Conservation (phyloP, 1,139 yeast species). For the Lodderomyces oxycetoniae region DNA sequence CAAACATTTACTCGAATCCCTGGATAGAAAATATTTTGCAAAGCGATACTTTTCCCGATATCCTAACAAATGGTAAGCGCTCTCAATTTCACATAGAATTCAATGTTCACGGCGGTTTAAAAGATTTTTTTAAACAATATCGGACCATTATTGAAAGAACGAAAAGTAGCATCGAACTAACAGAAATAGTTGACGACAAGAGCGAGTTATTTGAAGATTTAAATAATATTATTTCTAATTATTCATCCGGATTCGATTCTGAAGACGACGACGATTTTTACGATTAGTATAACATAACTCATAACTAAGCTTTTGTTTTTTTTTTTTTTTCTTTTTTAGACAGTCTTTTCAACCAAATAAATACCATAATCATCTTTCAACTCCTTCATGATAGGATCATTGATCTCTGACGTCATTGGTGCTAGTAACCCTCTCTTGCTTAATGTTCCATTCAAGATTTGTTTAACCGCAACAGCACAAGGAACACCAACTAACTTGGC, state of each 20-base stretch:
- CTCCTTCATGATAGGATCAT: conserved; percentile 84
- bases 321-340: conserved; percentile 17
- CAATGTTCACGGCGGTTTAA: conserved; percentile 44
- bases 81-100: conserved; percentile 30
- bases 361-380: conserved; percentile 88
- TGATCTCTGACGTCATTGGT: conserved; percentile 87
- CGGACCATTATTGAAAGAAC: conserved; percentile 39
- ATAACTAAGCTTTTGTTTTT: not conserved
- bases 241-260: conserved; percentile 45
- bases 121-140: conserved; percentile 45
- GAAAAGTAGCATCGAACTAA: conserved; percentile 13
- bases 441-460: conserved; percentile 80
- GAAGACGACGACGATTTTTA: conserved; percentile 16
- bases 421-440: conserved; percentile 75
- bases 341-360: conserved; percentile 81
- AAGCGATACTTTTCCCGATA: conserved; percentile 34
- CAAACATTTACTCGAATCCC: conserved; percentile 18
- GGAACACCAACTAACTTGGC: conserved; percentile 98
- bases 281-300: not conserved
- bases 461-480: conserved; percentile 91
- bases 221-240: conserved; percentile 45
- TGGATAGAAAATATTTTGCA: conserved; percentile 20
- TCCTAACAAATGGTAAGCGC: conserved; percentile 10
- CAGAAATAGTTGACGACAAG: conserved; percentile 56
- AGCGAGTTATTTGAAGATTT: conserved; percentile 60